These are phyloP conservation scores for Xylaria sp. DNA, from an alignment of 2,329 filamentous ascomycete genomes.

Conservation along the genomic window DNA sequence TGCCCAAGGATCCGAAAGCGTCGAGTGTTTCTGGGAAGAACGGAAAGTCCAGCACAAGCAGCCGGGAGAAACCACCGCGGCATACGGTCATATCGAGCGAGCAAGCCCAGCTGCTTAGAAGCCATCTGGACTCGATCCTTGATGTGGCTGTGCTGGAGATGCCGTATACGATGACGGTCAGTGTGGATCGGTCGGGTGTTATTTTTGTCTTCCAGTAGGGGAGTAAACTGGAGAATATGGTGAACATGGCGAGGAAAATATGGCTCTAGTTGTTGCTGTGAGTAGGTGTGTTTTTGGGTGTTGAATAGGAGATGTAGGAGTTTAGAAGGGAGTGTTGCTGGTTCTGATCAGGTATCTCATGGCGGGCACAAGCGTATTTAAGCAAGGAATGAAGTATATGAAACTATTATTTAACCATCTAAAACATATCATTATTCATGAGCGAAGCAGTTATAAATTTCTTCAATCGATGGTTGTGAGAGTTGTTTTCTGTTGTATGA, in stretches of 20 bases:
- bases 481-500: no score
- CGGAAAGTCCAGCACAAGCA: constrained; percentile 21
- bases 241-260: neutral
- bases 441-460: neutral
- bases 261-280: neutral
- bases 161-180: constrained; percentile 90
- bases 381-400: neutral
- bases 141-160: constrained; percentile 84
- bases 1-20: constrained; percentile 36
- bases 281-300: neutral
- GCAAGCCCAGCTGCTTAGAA: constrained; percentile 78
- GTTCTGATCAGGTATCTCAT: neutral
- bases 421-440: no score
- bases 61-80: constrained; percentile 51
- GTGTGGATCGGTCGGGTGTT: constrained; percentile 81
- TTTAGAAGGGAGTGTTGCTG: neutral
- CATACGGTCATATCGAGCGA: constrained; percentile 82
- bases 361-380: neutral
- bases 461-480: neutral
- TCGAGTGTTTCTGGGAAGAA: constrained; percentile 12
- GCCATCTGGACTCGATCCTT: constrained; percentile 80
- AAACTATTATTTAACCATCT: neutral
- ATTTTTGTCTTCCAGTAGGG: constrained; percentile 66
- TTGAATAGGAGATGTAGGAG: neutral
- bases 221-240: neutral